Percentiles rank a stretch among this genome's conserved stretches.
These are phyloP conservation scores for Sphaceloma murrayae DNA, from an alignment of 2,329 filamentous ascomycete species.

Conservation along the genomic window DNA sequence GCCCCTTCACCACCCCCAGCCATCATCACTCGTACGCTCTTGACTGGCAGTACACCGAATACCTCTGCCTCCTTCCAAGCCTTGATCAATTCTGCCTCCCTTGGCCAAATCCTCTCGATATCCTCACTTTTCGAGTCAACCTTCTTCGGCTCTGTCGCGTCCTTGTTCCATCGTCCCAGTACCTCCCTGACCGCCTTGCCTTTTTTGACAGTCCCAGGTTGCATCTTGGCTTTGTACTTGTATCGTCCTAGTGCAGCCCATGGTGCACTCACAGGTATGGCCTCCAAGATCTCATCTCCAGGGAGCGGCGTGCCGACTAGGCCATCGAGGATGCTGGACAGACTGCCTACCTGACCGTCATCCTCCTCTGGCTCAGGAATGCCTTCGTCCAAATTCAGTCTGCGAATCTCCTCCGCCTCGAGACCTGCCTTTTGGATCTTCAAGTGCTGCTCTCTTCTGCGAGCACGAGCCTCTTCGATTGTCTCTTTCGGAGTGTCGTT, in stretches of 20 bases:
- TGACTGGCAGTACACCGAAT: conserved; percentile 68
- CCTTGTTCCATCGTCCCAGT: conserved; percentile 67
- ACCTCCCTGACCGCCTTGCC: conserved; percentile 91
- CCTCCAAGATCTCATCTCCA: conserved; percentile 70
- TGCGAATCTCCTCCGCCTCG: conserved; percentile 61
- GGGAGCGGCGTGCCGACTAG: conserved; percentile 69
- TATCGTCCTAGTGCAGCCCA: conserved; percentile 57
- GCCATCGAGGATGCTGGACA: conserved; percentile 44
- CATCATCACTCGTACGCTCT: conserved; percentile 72
- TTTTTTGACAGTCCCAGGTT: conserved; percentile 83
- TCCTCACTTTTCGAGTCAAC: conserved; percentile 40
- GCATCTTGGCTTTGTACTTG: conserved; percentile 93
- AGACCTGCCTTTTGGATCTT: conserved; percentile 65
- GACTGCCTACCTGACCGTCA: conserved; percentile 24
- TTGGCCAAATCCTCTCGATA: conserved; percentile 69
- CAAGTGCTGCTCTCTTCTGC: conserved; percentile 70
- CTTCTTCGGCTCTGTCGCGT: conserved; percentile 42
- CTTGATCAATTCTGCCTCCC: conserved; percentile 77
- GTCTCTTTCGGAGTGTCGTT: conserved; percentile 54
- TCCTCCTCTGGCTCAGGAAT: conserved; percentile 30
- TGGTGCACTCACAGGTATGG: conserved; percentile 53
- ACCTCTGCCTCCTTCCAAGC: conserved; percentile 73
- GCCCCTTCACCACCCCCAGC: conserved; percentile 44
- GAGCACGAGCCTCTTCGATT: conserved; percentile 56
- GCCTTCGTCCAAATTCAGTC: conserved; percentile 50